phyloP scores from a whole-genome alignment of 208 protist genomes.

The Trichomonas vaginalis region DNA sequence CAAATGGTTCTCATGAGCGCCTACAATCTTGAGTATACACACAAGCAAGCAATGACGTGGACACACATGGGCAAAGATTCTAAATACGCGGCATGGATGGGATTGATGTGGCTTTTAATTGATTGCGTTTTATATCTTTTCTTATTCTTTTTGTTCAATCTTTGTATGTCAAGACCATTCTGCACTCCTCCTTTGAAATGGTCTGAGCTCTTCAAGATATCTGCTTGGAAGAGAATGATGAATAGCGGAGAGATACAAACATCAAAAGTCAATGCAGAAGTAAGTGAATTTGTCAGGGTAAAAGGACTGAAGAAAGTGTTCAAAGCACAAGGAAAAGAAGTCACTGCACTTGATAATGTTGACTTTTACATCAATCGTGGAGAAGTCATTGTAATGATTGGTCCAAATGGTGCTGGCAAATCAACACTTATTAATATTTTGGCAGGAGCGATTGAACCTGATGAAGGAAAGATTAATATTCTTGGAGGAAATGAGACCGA shows the following conservation, averaged over 20 bases:
- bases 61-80: neutral
- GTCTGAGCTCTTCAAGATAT: neutral
- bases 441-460: neutral
- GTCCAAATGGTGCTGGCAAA: conserved; percentile 16
- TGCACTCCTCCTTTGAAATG: neutral
- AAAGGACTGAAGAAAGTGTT: neutral
- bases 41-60: neutral
- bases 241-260: neutral
- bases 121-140: neutral
- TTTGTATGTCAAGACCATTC: neutral
- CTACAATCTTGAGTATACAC: neutral
- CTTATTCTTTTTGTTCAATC: neutral
- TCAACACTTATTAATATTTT: neutral
- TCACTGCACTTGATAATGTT: neutral
- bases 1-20: neutral
- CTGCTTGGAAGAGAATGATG: neutral
- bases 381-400: conserved; percentile 8
- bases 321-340: too few relatives aligned
- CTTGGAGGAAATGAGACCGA: neutral
- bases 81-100: neutral
- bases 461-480: neutral
- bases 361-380: neutral
- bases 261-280: neutral
- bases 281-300: neutral
- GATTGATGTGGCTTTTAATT: neutral